These are phyloP conservation scores for Trifolium fragiferum DNA, from an alignment of 306 rosid genomes.

Conservation along the genomic window DNA sequence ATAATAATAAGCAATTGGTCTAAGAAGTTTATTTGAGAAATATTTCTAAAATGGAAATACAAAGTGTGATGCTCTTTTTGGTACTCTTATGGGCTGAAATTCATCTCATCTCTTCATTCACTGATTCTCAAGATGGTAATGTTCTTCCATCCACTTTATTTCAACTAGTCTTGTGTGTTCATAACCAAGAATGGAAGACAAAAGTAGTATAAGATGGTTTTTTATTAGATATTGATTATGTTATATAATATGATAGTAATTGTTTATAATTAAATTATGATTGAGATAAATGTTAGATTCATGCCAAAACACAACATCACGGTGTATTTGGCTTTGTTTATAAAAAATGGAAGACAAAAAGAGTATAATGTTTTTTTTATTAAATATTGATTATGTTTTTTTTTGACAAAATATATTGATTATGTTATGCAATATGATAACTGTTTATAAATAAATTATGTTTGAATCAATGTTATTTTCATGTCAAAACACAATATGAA, in stretches of 20 bases:
- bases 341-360: too few relatives aligned
- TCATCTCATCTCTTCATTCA: constrained; percentile 49
- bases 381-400: not conserved
- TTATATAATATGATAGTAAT: not conserved
- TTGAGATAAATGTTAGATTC: not conserved
- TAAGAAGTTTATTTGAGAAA: constrained; percentile 20
- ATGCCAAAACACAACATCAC: not conserved
- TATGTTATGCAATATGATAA: not conserved
- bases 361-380: not conserved
- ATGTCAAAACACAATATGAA: too few relatives aligned
- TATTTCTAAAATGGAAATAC: constrained; percentile 48
- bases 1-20: constrained; percentile 4
- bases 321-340: not conserved
- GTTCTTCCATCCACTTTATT: not conserved
- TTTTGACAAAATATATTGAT: not conserved
- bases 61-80: constrained; percentile 53
- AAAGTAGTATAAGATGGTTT: not conserved
- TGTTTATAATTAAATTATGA: not conserved
- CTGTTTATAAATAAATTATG: too few relatives aligned
- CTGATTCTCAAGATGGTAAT: constrained; percentile 69
- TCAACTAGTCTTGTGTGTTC: not conserved
- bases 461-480: too few relatives aligned
- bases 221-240: constrained; percentile 6
- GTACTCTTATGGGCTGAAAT: constrained; percentile 56
- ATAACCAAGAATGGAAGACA: not conserved